phyloP scores from a whole-genome alignment of 129 eudicot species.

The Arctium minus region DNA sequence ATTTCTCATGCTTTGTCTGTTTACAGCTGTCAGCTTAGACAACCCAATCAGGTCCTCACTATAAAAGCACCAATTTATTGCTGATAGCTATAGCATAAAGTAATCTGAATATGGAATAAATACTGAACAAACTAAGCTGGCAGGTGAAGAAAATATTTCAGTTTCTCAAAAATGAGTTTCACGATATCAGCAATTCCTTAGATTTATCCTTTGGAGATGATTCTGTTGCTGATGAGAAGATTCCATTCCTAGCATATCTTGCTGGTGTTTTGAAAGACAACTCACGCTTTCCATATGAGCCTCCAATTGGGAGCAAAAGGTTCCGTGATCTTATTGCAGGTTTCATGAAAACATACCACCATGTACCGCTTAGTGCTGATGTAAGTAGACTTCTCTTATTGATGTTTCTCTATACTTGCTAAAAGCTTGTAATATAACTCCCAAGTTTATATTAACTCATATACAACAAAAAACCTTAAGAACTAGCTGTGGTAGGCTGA shows the following conservation, averaged over 20 bases:
- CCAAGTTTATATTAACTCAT: background rate
- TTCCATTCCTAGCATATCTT: conserved; percentile 95
- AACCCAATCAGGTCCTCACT: conserved; percentile 75
- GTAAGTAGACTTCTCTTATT: conserved; percentile 36
- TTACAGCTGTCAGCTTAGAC: conserved; percentile 88
- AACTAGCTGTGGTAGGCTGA: background rate
- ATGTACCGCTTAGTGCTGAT: conserved; percentile 76
- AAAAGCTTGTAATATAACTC: background rate
- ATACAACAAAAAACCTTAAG: background rate
- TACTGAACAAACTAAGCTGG: conserved; percentile 23
- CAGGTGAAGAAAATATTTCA: conserved; percentile 95
- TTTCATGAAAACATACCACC: conserved; percentile 90
- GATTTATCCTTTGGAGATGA: conserved; percentile 85
- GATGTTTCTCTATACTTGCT: background rate
- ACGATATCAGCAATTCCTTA: conserved; percentile 76
- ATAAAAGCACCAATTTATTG: background rate
- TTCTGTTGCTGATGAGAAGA: conserved; percentile 96
- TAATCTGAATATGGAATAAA: conserved; percentile 3
- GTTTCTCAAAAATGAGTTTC: conserved; percentile 80
- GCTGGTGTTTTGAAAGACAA: conserved; percentile 70
- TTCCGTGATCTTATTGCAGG: conserved; percentile 86
- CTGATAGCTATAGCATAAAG: background rate
- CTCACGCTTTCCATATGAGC: conserved; percentile 70
- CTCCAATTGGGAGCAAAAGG: conserved; percentile 86
- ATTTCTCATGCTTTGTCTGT: conserved; percentile 97